Base-by-base conservation (phyloP, 2,329 filamentous ascomycete species). In the Rugonectria rugulosa region DNA sequence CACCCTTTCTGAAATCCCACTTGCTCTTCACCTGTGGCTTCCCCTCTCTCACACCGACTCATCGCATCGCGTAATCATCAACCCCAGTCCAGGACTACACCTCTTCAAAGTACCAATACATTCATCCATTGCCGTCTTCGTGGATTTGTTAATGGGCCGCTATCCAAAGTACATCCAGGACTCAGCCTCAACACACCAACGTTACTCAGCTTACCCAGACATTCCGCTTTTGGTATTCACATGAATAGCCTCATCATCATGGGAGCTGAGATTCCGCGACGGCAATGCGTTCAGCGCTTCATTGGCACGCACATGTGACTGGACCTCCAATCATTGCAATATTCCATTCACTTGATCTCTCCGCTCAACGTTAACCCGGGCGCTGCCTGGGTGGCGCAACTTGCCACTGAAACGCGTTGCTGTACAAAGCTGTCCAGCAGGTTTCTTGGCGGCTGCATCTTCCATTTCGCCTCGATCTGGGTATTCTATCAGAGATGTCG, bases 1-100 rank as follows among this genome's bases (percentile, higher is more conserved):
- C 53, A n/a, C n/a, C n/a, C 49, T 46, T 49, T 59, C 59, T 48
- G 48, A 64, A 56, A 60, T 56, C 57, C 52, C 58, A 59, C 63
- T 40, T 45, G 50, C 42, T 37, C 32, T 26, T 37, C 9, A 27
- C 24, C 37, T n/a, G n/a, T n/a, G n/a, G 24, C 53, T 61, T 57
- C 47, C 43, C 56, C 53, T 23, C 56, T 56, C 64, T 51, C 54
- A 43, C 49, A 53, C 38, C 60, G 34, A 40, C 53, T 31, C 19
- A 12, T 37, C 20, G n/a, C 53, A 31, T 44, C 27, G 36, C 44
- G 43, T 40, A 24, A 21, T 38, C 27, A 27, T n/a, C 44, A 20
- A 21, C 26, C 29, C 36, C 46, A 19, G 21, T 21, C n/a, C 20
- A 21, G 20, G 12, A 45, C 29, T 12, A 12, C 21, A 41, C 15